These are phyloP conservation scores for Aspergillus texensis DNA, from an alignment of 2,329 filamentous ascomycete genomes.

Conservation along the genomic window DNA sequence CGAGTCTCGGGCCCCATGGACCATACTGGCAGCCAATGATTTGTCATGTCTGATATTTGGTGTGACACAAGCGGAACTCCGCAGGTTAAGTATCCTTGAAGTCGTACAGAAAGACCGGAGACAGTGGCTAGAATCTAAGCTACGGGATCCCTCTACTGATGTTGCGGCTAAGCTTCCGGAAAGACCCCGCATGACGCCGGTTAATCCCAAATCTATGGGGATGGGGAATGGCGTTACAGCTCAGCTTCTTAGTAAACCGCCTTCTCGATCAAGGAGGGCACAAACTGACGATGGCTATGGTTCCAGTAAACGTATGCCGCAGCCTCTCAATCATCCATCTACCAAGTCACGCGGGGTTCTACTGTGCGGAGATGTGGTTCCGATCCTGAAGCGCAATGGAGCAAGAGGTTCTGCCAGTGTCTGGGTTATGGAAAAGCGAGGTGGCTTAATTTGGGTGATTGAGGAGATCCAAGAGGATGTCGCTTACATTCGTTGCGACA, in stretches of 20 bases:
- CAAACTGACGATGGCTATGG: conserved; percentile 61
- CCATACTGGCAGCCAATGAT: conserved; percentile 94
- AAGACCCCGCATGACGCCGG: conserved; percentile 40
- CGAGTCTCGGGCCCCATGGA: conserved; percentile 88
- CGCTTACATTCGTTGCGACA: conserved; percentile 74
- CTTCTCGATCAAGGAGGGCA: conserved; percentile 60
- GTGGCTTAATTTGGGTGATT: conserved; percentile 93
- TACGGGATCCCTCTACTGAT: conserved; percentile 65
- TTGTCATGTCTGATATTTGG: conserved; percentile 96
- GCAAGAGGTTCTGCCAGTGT: conserved; percentile 88
- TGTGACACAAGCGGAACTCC: conserved; percentile 93
- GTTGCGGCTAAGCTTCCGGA: conserved; percentile 42
- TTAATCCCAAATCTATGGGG: conserved; percentile 50
- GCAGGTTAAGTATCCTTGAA: conserved; percentile 91
- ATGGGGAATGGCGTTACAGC: conserved; percentile 86
- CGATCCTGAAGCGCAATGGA: conserved; percentile 94
- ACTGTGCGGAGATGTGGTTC: conserved; percentile 95
- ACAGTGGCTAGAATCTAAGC: conserved; percentile 85
- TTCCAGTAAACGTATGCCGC: conserved; percentile 53
- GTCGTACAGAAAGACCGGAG: conserved; percentile 89
- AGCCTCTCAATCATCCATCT: conserved; percentile 65
- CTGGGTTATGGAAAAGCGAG: conserved; percentile 97
- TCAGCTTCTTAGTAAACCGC: conserved; percentile 80
- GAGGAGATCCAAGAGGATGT: conserved; percentile 98
- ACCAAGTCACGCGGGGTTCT: conserved; percentile 85